Evolutionary conservation across 2,329 filamentous ascomycete genomes (phyloP).

Genomic region (Penicillium sp.): DNA sequence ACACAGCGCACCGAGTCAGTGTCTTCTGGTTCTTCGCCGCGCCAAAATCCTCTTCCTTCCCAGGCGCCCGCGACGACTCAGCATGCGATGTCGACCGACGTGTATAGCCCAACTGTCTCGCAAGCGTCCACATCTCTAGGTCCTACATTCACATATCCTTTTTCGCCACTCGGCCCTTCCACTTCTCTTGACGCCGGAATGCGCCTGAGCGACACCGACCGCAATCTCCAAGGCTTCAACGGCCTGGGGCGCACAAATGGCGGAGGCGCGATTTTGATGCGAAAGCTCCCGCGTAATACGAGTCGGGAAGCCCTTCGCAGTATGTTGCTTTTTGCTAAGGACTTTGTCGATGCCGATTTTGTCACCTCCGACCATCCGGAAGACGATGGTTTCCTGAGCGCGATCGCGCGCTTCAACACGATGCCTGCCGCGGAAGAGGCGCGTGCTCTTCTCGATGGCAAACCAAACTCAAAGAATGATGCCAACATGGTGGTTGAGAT

Average conservation of each 20-base stretch:
- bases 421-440: slow-evolving; percentile 55
- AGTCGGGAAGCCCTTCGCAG: slow-evolving; percentile 54
- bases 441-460: slow-evolving; percentile 54
- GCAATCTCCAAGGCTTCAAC: slow-evolving; percentile 33
- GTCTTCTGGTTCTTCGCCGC: slow-evolving; percentile 38
- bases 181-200: slow-evolving; percentile 37
- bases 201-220: slow-evolving; percentile 34
- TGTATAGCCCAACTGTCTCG: slow-evolving; percentile 37
- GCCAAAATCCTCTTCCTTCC: slow-evolving; percentile 30
- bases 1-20: slow-evolving; percentile 37
- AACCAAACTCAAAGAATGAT: slow-evolving; percentile 56
- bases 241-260: slow-evolving; percentile 29
- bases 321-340: slow-evolving; percentile 61
- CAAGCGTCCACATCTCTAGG: slow-evolving; percentile 33
- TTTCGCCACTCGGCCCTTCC: slow-evolving; percentile 36
- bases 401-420: slow-evolving; percentile 55
- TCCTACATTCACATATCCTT: slow-evolving; percentile 34
- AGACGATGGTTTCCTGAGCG: slow-evolving; percentile 52
- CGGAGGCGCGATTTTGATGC: slow-evolving; percentile 49
- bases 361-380: slow-evolving; percentile 51
- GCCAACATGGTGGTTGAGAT: slow-evolving; percentile 54
- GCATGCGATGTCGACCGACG: slow-evolving; percentile 43
- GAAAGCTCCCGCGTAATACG: slow-evolving; percentile 55
- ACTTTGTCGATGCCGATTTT: slow-evolving; percentile 55
- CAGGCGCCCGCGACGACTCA: slow-evolving; percentile 36